Conservation (phyloP, 2,329 filamentous ascomycete genomes). For the Stemphylium lycopersici region DNA sequence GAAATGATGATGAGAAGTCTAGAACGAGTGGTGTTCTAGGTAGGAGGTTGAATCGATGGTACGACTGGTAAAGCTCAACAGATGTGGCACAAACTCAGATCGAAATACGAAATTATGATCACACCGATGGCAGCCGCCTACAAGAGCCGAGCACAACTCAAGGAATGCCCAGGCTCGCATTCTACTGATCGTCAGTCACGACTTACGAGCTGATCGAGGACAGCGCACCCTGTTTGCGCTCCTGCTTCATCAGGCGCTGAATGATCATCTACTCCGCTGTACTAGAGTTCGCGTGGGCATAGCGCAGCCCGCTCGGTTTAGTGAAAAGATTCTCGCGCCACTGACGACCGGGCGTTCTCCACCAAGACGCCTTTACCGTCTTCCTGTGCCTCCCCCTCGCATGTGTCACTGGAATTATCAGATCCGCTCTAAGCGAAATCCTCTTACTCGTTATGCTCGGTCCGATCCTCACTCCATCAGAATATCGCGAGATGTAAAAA, state of each 20-base stretch:
- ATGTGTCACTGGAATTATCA: slow-evolving; percentile 26
- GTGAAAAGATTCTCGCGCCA: slow-evolving; percentile 10
- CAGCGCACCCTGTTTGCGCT: not conserved
- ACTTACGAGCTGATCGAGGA: not conserved
- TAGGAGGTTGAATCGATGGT: not conserved
- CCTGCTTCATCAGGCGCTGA: not conserved
- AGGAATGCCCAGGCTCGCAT: not conserved
- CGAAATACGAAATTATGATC: not conserved
- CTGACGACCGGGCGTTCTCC: not conserved
- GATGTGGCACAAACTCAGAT: not conserved
- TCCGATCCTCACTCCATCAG: not conserved
- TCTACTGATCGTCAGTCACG: slow-evolving; percentile 1
- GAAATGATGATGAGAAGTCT: not conserved
- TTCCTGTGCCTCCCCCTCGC: slow-evolving; percentile 18
- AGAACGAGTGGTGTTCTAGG: not conserved
- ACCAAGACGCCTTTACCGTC: not conserved
- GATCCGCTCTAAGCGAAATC: slow-evolving; percentile 32
- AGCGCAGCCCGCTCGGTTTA: not conserved
- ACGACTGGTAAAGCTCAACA: not conserved
- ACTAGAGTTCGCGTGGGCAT: slow-evolving; percentile 3
- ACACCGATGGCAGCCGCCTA: not conserved
- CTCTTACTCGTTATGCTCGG: not conserved
- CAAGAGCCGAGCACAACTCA: not conserved
- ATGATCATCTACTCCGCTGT: not conserved
- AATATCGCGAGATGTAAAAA: not conserved